Evolutionary conservation across 1,284 basidiomycete genomes (phyloP), one percentile per base, ranked within the genome.

Genomic region (Tilletia indica): DNA sequence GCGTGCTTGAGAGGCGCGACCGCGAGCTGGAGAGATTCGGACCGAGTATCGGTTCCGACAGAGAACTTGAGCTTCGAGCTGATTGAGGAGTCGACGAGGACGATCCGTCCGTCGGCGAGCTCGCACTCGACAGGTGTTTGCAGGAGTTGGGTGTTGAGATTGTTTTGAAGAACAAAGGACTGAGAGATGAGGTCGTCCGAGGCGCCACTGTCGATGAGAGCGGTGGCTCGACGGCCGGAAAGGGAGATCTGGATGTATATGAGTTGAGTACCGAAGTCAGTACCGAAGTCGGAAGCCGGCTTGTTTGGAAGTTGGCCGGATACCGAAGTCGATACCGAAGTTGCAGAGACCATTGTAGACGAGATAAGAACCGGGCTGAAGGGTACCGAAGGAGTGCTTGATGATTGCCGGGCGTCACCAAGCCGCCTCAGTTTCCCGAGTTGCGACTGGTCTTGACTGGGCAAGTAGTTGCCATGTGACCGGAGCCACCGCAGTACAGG

Each of bases 141-240:
- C 21, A 68, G 19, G 45, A 36, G 31, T 16, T 49, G 14, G 25
- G 34, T 34, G 66, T 4, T 21, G 4, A 68, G 31, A 9, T 48
- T 14, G 49, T 68, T 34, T 9, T 48, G 16, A 5, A 47, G 39
- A 36, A 39, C 19, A 21, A 68, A 54, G 49, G n/a, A 25, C 34
- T 68, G 45, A 68, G 45, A 54, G 11, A 68, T 68, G 47, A 68
- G 49, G 66, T 68, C 66, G 66, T 49, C 66, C 49, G 45, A 48
- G 45, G 66, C 66, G 34, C 66, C 66, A 39, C 66, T 54, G 36
- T 68, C 66, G 34, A 68, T 54, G 5, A 68, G 66, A 21, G 66
- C 66, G 39, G n/a, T 31, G 31, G 58, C 58, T 38, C 58, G 58
- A 61, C 58, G 66, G 66, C 66, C 49, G 49, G 66, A 68, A 14